Evolutionary conservation across 192 early-diverging fungal genomes (phyloP), one percentile per base, ranked within the genome.

Genomic region (Coemansia sp.): DNA sequence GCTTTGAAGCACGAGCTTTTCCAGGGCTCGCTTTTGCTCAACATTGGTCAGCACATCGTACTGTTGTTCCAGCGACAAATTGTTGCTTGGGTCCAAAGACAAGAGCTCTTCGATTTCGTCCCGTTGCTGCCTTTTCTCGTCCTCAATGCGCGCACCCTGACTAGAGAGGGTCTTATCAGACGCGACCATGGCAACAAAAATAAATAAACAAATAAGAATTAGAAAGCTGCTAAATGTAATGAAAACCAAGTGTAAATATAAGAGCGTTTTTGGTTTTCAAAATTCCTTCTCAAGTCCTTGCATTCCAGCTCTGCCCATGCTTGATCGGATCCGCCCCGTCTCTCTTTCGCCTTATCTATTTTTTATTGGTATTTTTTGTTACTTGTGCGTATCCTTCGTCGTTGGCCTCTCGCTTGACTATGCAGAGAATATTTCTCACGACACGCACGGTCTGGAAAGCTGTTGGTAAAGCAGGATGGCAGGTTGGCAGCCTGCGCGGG

Each of bases 1-100:
- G 57, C 61, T 80, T 62, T 80, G 63, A 8, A 72, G n/a, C 25
- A 62, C 45, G 42, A 80, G 73, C 42, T 69, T 73, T 41, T 75
- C 62, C 10, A 80, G 60, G 14, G 69, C 42, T 3, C 69, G 70
- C 59, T 55, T 55, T 57, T 70, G 70, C 55, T 75, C 73, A 23
- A 53, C 64, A 44, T 63, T 70, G 25, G 63, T 75, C 59, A 75
- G 70, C 5, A 65, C 39, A 31, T 75, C 78, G 58, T 60, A 66
- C 58, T 80, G 69, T 23, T 64, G 32, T 36, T 75, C 73, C 48
- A 79, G 45, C 0, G 77, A 50, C 42, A 34, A 37, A 51, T 58
- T 63, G 63, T 63, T 70, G 15, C 34, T 53, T 8, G 68, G 64
- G 45, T 70, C 66, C 19, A 78, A 60, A 17, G 55, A 42, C 23